Conservation (phyloP, 768 basidiomycete genomes). For the Mycena kentingensis region DNA sequence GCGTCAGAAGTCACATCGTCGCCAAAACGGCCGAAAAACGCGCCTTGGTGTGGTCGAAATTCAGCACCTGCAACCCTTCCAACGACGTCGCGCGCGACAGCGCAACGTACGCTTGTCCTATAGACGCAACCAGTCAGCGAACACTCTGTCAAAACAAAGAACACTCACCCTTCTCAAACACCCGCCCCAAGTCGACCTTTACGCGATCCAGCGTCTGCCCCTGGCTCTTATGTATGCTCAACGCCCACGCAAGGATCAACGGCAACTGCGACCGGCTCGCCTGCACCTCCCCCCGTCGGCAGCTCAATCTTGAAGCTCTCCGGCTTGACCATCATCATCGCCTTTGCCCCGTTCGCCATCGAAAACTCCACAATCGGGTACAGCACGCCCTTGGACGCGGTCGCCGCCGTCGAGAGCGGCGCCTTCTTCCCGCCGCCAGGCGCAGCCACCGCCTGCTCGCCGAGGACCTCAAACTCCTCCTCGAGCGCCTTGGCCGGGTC, state of each 20-base stretch:
- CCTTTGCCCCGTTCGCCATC: slow-evolving; percentile 55
- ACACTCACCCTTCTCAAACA: slow-evolving; percentile 84
- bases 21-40: not conserved
- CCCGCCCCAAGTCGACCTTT: slow-evolving; percentile 88
- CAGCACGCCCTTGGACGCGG: slow-evolving; percentile 22
- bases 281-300: slow-evolving; percentile 84
- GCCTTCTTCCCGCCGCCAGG: slow-evolving; percentile 33
- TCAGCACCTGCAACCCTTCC: slow-evolving; percentile 81
- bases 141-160: not conserved
- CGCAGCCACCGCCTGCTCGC: slow-evolving; percentile 22
- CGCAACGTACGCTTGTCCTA: slow-evolving; percentile 91
- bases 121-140: slow-evolving; percentile 30
- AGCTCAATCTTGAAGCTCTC: slow-evolving; percentile 88
- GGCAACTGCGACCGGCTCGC: slow-evolving; percentile 81
- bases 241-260: slow-evolving; percentile 92
- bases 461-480: slow-evolving; percentile 27
- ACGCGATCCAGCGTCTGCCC: slow-evolving; percentile 95
- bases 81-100: slow-evolving; percentile 86
- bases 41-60: slow-evolving; percentile 78
- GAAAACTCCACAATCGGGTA: slow-evolving; percentile 82
- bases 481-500: slow-evolving; percentile 40
- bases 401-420: slow-evolving; percentile 10
- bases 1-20: not conserved
- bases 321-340: slow-evolving; percentile 60
- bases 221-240: slow-evolving; percentile 98